Evolutionary conservation across 2,329 filamentous ascomycete genomes (phyloP), one percentile per base, ranked within the genome.

Genomic region (Fusarium succisae): DNA sequence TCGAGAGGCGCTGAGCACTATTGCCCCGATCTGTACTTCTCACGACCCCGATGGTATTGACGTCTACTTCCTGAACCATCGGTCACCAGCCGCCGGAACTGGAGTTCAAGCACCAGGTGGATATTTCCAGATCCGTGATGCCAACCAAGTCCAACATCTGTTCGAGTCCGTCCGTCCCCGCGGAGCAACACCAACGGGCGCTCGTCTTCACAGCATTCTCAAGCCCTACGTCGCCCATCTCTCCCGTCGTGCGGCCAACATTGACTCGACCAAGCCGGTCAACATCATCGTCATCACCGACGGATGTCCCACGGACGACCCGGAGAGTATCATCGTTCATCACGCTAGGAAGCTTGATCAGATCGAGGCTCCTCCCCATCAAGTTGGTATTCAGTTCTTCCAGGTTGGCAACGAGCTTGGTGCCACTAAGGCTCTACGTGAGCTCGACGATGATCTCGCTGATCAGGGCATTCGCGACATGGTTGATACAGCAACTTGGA

Each of bases 241-340:
- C 9, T 82, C 81, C 8, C 80, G 86, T 24, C 82, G 66, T 3
- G 51, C 84, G 1, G 83, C 86, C 7, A 81, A 83, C 20, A 66
- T 81, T 2, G 81, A 83, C 35, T 80, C 80, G 11, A 86, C 93
- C 28, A 95, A 94, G 79, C 94, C 95, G 3, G 85, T 98, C 54
- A 98, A 98, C 79, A 88, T 98, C 81, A 98, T 98, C 77, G 92
- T 97, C 71, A 93, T 98, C 79, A 98, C 96, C 0, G 96, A 98
- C 80, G 96, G 96, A 10, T 90, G 87, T 45, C 91, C 96, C 3
- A 91, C 87, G 3, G 95, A 98, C 80, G 94, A 97, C 73, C 91
- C 93, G 0, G 93, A 95, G 81, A 86, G 86, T 13, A 86, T 91
- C 32, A 90, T 98, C 54, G 85, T 94, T 45, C 81, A 83, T 8